These are phyloP conservation scores for Trichoderma brevicompactum DNA, from an alignment of 2,329 filamentous ascomycete genomes.

Conservation along the genomic window DNA sequence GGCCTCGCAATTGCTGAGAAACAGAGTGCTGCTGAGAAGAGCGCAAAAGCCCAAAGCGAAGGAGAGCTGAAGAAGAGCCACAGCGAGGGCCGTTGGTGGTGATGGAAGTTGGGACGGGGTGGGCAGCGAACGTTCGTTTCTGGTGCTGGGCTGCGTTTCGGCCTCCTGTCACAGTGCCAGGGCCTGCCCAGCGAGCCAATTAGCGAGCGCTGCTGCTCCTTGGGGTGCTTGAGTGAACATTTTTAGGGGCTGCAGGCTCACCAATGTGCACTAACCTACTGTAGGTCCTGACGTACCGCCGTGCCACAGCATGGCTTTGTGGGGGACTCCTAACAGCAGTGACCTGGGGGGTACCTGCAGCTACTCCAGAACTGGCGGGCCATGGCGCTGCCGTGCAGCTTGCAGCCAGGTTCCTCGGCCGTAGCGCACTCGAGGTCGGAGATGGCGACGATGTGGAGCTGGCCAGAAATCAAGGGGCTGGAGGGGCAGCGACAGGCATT, in stretches of 20 bases:
- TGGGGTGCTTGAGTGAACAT: constrained; percentile 19
- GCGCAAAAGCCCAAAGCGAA: constrained; percentile 4
- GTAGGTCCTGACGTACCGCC: constrained; percentile 16
- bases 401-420: not conserved
- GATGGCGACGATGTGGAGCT: constrained; percentile 28
- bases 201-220: constrained; percentile 24
- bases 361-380: not conserved
- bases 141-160: constrained; percentile 29
- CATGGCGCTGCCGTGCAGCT: not conserved
- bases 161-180: constrained; percentile 29
- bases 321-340: constrained; percentile 23
- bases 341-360: constrained; percentile 22
- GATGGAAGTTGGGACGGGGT: constrained; percentile 16
- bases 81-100: constrained; percentile 20
- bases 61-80: constrained; percentile 21
- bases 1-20: constrained; percentile 12
- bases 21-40: constrained; percentile 3
- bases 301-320: constrained; percentile 28
- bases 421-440: constrained; percentile 23
- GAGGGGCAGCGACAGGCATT: constrained; percentile 30
- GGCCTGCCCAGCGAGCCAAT: constrained; percentile 26
- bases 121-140: constrained; percentile 2
- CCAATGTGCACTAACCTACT: constrained; percentile 25
- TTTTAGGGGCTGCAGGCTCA: constrained; percentile 31
- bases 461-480: constrained; percentile 31